A percentile compares a stretch with the other conserved stretches of the same genome.
Evolutionary conservation across 164 flowering plant genomes (phyloP).

Genomic region (Chimonanthus salicifolius): DNA sequence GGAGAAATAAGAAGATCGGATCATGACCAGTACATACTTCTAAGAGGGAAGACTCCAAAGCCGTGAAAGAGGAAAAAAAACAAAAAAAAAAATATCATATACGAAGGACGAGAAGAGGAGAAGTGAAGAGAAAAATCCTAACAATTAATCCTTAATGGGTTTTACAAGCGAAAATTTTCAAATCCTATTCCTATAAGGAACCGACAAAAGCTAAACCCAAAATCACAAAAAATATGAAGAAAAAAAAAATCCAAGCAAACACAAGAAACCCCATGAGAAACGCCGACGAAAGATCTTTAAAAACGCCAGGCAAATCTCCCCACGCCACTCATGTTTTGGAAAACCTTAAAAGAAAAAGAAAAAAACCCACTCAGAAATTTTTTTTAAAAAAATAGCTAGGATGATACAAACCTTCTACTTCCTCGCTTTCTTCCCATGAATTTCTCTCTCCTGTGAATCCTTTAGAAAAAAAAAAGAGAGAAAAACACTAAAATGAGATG

Average conservation of each 20-base stretch:
- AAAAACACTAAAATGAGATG: no score
- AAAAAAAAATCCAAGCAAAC: not conserved
- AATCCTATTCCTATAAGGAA: no score
- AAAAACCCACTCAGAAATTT: not conserved
- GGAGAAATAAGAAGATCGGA: no score
- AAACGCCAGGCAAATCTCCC: not conserved
- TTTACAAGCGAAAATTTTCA: not conserved
- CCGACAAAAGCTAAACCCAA: not conserved
- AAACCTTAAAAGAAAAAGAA: not conserved
- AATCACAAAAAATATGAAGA: not conserved
- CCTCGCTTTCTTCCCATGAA: slow-evolving; percentile 4
- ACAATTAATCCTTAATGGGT: not conserved
- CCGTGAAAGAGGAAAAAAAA: not conserved
- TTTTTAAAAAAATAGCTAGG: slow-evolving; percentile 5
- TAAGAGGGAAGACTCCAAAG: not conserved
- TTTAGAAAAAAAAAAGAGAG: no score
- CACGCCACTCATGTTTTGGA: not conserved
- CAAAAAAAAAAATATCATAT: not conserved
- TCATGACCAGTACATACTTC: no score
- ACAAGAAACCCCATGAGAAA: not conserved
- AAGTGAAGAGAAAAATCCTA: not conserved
- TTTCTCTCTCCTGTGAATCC: not conserved
- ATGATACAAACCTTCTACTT: slow-evolving; percentile 18
- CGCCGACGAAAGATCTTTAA: not conserved
- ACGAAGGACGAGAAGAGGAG: not conserved